Percentiles rank a stretch among this genome's conserved stretches.
Conservation (phyloP, 495 filamentous ascomycete species). For the Tuber magnatum region DNA sequence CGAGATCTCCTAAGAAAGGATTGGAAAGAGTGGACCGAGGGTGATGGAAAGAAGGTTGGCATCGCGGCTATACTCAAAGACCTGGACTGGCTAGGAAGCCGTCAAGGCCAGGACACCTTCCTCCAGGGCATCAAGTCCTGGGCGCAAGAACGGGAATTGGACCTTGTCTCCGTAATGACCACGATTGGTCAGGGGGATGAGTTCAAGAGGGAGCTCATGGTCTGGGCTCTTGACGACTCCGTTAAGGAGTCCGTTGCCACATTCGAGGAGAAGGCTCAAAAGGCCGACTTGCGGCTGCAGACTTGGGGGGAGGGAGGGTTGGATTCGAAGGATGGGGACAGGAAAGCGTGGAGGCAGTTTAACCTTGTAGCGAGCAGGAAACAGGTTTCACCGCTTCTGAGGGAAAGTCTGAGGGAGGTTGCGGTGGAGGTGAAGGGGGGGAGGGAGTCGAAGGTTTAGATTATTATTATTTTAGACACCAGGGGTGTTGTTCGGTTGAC, state of each 20-base stretch:
- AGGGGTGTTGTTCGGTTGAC: background rate
- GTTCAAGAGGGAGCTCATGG: constrained; percentile 67
- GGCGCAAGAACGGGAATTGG: constrained; percentile 52
- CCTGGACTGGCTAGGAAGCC: constrained; percentile 44
- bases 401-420: constrained; percentile 43
- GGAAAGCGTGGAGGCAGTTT: constrained; percentile 60
- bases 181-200: constrained; percentile 45
- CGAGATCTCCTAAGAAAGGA: constrained; percentile 78
- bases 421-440: background rate
- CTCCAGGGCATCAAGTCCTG: constrained; percentile 50
- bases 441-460: constrained; percentile 17
- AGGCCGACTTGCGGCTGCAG: constrained; percentile 55
- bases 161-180: constrained; percentile 72
- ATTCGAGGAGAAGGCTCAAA: constrained; percentile 50
- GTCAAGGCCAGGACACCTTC: constrained; percentile 44
- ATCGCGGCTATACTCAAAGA: constrained; percentile 66
- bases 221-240: constrained; percentile 52
- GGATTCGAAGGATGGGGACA: constrained; percentile 42
- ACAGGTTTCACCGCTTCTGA: constrained; percentile 77
- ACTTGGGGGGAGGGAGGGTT: constrained; percentile 36
- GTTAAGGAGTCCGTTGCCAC: constrained; percentile 47
- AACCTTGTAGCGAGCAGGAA: constrained; percentile 69
- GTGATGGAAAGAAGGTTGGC: constrained; percentile 52
- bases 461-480: background rate
- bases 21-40: constrained; percentile 82